Conservation (phyloP, 768 basidiomycete genomes). For the Mycena pura region DNA sequence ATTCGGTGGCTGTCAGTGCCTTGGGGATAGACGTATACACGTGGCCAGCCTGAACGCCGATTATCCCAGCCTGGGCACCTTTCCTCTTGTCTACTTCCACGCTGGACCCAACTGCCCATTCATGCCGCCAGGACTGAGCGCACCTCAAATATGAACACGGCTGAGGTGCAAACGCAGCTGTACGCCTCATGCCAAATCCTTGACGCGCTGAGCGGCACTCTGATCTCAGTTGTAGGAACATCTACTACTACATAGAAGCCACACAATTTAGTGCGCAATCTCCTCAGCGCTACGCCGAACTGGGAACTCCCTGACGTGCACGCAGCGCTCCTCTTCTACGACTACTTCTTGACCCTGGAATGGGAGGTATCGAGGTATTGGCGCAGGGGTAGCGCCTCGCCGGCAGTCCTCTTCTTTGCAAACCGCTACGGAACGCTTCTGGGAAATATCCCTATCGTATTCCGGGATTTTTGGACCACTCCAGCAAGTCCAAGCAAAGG, state of each 20-base stretch:
- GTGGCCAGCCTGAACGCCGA: too few relatives aligned
- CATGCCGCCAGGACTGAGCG: too few relatives aligned
- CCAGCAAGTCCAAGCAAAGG: not conserved
- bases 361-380: constrained; percentile 21
- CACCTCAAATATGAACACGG: too few relatives aligned
- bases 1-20: too few relatives aligned
- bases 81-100: too few relatives aligned
- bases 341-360: constrained; percentile 16
- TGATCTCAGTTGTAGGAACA: not conserved
- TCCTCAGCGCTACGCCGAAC: not conserved
- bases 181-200: not conserved
- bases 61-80: too few relatives aligned
- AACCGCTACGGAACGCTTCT: constrained; percentile 17
- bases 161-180: constrained; percentile 10
- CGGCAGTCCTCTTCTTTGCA: constrained; percentile 10
- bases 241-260: constrained; percentile 8
- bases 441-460: constrained; percentile 7
- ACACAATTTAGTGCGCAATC: not conserved
- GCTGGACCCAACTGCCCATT: too few relatives aligned
- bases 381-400: not conserved
- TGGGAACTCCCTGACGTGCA: not conserved
- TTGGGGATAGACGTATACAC: too few relatives aligned
- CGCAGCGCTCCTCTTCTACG: constrained; percentile 18
- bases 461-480: constrained; percentile 22
- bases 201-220: too few relatives aligned